Evolutionary conservation across 768 basidiomycete genomes (phyloP), one percentile per base, ranked within the genome.

Genomic region (Russula griseocarnosa): DNA sequence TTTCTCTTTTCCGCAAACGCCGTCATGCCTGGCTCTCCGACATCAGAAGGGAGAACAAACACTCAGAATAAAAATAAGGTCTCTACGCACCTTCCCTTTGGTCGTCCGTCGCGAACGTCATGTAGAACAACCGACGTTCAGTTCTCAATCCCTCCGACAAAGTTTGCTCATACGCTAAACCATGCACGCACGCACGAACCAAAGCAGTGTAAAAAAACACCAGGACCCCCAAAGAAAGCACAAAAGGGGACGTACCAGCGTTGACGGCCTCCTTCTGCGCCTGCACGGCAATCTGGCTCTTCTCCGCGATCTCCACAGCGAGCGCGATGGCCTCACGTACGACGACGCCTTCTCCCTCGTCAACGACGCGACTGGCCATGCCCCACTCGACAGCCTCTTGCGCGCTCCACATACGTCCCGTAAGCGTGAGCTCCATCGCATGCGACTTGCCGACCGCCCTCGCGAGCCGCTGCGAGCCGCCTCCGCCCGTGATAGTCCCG

Each of bases 1-100:
- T 90, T 90, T 72, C 96, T 83, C 81, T 98, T 99, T 76, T 97
- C 92, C 11, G 86, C 86, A 71, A 99, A 98, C 24, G 96, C 96
- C 26, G 80, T 73, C 96, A 98, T 99, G 22, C 96, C 95, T 96
- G 68, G 9, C 28, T 30, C 34, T 60, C 49, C 24, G n/a, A 11
- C 42, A n/a, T 66, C 42, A 70, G 69, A 62, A 22, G 16, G n/a
- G 22, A 58, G 32, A 34, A 42, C 32, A 3, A 7, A 28, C 18
- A 10, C 7, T n/a, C 30, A 46, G 11, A 18, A 11, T 3, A 55
- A 38, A 13, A 13, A 49, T 0, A 40, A 24, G n/a, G n/a, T n/a
- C 1, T 57, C 47, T 20, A 76, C 88, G 65, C 70, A 88, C 93
- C 94, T 77, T 96, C 94, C 79, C 95, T 95, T 77, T 95, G 94